Percentiles rank a stretch among this genome's conserved stretches.
Evolutionary conservation across 75 land plant genomes (phyloP).

Genomic region (Cupressus sempervirens): DNA sequence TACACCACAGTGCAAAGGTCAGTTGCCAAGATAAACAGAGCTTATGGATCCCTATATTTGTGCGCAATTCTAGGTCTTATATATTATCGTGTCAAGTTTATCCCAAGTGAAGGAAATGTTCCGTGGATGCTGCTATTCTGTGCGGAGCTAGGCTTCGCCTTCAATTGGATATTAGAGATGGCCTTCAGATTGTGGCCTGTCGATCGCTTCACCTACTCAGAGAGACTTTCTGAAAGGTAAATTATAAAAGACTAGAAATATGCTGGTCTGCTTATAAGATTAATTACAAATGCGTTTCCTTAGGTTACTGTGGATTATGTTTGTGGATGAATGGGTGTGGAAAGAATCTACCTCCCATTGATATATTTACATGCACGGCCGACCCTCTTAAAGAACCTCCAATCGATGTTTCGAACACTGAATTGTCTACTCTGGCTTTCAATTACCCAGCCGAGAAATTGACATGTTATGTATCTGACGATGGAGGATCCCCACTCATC

Average conservation of each 20-base stretch:
- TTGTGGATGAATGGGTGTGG: constrained; percentile 17
- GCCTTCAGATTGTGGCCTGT: constrained; percentile 17
- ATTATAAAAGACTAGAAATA: neutral
- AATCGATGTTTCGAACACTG: constrained; percentile 36
- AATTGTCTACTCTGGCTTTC: constrained; percentile 43
- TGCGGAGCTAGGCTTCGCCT: constrained; percentile 17
- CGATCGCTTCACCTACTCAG: constrained; percentile 24
- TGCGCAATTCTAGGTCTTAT: too few species aligned
- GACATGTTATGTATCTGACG: constrained; percentile 58
- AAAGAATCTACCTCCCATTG: constrained; percentile 21
- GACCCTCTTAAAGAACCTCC: constrained; percentile 60
- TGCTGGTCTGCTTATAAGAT: neutral
- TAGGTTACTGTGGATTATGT: neutral
- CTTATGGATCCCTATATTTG: too few species aligned
- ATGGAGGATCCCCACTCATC: constrained; percentile 47
- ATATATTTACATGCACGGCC: constrained; percentile 53
- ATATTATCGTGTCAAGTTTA: too few species aligned
- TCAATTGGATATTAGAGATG: constrained; percentile 24
- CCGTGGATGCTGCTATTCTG: too few species aligned
- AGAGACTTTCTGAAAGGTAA: constrained; percentile 15
- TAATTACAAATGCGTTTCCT: too few species aligned
- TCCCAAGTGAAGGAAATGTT: too few species aligned
- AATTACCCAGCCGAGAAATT: constrained; percentile 57
- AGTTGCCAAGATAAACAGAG: too few species aligned
- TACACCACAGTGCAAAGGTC: too few species aligned